A percentile compares a stretch with the other conserved stretches of the same genome.
phyloP scores from a whole-genome alignment of 208 protist species.

The Crithidia mellificae region DNA sequence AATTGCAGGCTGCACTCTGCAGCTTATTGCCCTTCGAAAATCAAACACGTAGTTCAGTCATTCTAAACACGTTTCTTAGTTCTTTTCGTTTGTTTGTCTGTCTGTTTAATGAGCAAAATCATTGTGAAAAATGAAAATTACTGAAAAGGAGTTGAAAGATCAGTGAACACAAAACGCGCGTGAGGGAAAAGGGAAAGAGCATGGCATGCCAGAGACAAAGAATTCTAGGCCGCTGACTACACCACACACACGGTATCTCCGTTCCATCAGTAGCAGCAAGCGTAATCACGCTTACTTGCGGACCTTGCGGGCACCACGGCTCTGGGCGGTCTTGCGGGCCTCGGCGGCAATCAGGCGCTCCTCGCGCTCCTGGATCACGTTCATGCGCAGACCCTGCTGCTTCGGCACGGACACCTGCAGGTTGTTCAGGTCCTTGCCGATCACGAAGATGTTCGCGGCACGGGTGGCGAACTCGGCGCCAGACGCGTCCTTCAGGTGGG shows the following conservation, averaged over 20 bases:
- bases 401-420: slow-evolving; percentile 95
- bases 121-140: slow-evolving; percentile 12
- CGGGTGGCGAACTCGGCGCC: slow-evolving; percentile 98
- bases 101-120: slow-evolving; percentile 4
- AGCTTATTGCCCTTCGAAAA: too few species aligned
- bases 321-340: slow-evolving; percentile 56
- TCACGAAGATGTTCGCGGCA: slow-evolving; percentile 98
- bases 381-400: slow-evolving; percentile 94
- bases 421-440: slow-evolving; percentile 93
- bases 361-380: slow-evolving; percentile 89
- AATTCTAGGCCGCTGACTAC: too few species aligned
- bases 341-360: slow-evolving; percentile 80
- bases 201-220: too few species aligned
- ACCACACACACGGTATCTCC: too few species aligned
- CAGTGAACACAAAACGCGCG: slow-evolving; percentile 7
- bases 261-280: neutral
- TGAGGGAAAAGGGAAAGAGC: too few species aligned
- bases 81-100: neutral
- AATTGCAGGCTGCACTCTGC: too few species aligned
- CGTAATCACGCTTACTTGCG: slow-evolving; percentile 6
- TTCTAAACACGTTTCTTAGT: neutral
- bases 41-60: too few species aligned
- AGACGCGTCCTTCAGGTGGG: slow-evolving; percentile 95
- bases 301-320: slow-evolving; percentile 50
- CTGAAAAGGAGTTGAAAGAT: slow-evolving; percentile 5